Conservation (phyloP, 1,139 yeast species). For the Blastobotrys capitulatus region DNA sequence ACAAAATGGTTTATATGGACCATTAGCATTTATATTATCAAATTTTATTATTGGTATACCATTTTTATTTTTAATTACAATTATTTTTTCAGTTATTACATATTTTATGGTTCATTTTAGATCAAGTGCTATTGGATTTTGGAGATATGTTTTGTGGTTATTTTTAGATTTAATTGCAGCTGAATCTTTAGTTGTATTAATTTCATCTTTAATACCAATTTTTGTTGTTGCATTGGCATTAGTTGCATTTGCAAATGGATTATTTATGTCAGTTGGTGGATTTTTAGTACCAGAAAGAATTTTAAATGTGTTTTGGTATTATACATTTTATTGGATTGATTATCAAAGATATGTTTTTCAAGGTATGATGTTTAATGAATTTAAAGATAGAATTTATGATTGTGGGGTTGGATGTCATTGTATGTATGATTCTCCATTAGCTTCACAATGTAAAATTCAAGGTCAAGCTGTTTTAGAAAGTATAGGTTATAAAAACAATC, state of each 20-base stretch:
- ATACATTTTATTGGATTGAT: constrained; percentile 40
- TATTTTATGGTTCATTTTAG: constrained; percentile 37
- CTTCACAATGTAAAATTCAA: constrained; percentile 32
- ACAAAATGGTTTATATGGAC: constrained; percentile 39
- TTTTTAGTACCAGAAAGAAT: constrained; percentile 35
- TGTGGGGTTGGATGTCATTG: constrained; percentile 37
- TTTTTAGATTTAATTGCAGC: constrained; percentile 40
- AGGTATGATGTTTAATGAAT: constrained; percentile 43
- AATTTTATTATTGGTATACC: constrained; percentile 39
- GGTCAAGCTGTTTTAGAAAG: constrained; percentile 35
- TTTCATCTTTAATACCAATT: constrained; percentile 35
- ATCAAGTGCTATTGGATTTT: constrained; percentile 32
- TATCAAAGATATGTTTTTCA: constrained; percentile 41
- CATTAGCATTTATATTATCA: constrained; percentile 34
- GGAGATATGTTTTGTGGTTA: constrained; percentile 37
- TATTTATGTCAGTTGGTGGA: constrained; percentile 45
- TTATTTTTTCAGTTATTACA: constrained; percentile 35
- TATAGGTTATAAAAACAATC: constrained; percentile 31
- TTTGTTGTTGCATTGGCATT: constrained; percentile 40
- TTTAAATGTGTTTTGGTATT: constrained; percentile 39
- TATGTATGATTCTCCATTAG: constrained; percentile 32
- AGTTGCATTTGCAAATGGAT: constrained; percentile 40
- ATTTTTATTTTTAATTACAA: constrained; percentile 35
- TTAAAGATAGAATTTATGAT: constrained; percentile 29
- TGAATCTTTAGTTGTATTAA: constrained; percentile 38